These are phyloP conservation scores for Magnusiomyces paraingens DNA, from an alignment of 1,139 yeast species.

Conservation along the genomic window DNA sequence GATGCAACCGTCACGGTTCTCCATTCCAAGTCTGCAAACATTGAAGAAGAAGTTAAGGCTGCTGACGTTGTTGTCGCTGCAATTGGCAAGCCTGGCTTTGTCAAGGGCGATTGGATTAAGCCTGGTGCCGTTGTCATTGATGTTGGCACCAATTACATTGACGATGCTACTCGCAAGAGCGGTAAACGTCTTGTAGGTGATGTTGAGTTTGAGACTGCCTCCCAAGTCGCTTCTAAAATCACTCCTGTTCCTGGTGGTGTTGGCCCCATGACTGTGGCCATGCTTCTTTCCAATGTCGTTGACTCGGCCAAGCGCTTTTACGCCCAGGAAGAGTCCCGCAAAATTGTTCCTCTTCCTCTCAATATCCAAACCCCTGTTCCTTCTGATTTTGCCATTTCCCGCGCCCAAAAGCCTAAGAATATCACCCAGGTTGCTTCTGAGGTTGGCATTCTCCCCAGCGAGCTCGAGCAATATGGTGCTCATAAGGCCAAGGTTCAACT, in stretches of 20 bases:
- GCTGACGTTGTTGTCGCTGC: constrained; percentile 95
- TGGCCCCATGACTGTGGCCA: constrained; percentile 99
- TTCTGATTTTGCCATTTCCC: constrained; percentile 85
- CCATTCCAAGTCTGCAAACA: constrained; percentile 68
- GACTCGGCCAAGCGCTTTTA: constrained; percentile 60
- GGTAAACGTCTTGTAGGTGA: constrained; percentile 92
- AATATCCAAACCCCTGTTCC: constrained; percentile 77
- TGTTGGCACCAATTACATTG: constrained; percentile 90
- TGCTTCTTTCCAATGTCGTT: constrained; percentile 82
- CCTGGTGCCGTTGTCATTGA: constrained; percentile 83
- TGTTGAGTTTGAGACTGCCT: constrained; percentile 70
- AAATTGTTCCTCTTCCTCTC: constrained; percentile 52
- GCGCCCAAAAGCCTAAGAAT: constrained; percentile 83
- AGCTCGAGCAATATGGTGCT: constrained; percentile 87
- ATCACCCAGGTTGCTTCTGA: constrained; percentile 77
- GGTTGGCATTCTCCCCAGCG: constrained; percentile 73
- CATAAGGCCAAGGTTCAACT: constrained; percentile 88
- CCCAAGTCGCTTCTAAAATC: constrained; percentile 60
- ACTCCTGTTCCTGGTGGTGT: constrained; percentile 99
- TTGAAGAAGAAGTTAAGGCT: constrained; percentile 51
- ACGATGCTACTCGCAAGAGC: constrained; percentile 67
- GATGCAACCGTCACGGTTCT: constrained; percentile 83
- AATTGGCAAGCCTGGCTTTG: constrained; percentile 75
- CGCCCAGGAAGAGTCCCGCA: constrained; percentile 29
- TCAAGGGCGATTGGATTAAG: constrained; percentile 87